A percentile compares a stretch with the other conserved stretches of the same genome.
Conservation (phyloP, 352 stramenopile species). For the Globisporangium ultimum region DNA sequence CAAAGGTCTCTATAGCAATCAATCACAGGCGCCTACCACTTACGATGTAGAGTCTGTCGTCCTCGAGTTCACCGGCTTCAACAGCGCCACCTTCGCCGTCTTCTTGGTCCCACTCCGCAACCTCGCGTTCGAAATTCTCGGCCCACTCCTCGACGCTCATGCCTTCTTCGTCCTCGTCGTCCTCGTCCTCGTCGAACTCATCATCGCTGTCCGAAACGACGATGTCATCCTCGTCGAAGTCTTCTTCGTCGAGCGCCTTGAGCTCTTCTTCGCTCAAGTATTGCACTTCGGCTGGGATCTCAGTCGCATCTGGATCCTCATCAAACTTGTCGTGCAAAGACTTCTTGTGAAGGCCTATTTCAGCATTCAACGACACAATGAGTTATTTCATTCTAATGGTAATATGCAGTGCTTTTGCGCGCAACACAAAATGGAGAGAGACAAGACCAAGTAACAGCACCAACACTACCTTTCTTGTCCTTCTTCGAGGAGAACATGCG, state of each 20-base stretch:
- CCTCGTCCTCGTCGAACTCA: slow-evolving; percentile 12
- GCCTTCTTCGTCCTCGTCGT: slow-evolving; percentile 38
- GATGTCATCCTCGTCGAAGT: slow-evolving; percentile 33
- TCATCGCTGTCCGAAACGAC: slow-evolving; percentile 24
- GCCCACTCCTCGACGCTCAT: slow-evolving; percentile 57
- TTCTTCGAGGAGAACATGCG: slow-evolving; percentile 51
- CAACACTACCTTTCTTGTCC: slow-evolving; percentile 35
- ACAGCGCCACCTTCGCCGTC: slow-evolving; percentile 12
- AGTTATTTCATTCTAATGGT: background rate
- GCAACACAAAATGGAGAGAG: background rate
- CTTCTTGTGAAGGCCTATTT: slow-evolving; percentile 38
- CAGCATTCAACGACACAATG: background rate
- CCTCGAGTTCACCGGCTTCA: slow-evolving; percentile 28
- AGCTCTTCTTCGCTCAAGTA: slow-evolving; percentile 50
- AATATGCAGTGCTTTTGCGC: background rate
- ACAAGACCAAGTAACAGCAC: background rate
- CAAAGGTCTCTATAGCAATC: background rate
- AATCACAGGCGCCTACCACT: slow-evolving; percentile 3
- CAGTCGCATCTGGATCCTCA: slow-evolving; percentile 40
- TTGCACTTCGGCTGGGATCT: slow-evolving; percentile 57
- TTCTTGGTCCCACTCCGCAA: slow-evolving; percentile 51
- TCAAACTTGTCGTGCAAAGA: slow-evolving; percentile 55
- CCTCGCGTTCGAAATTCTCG: slow-evolving; percentile 60
- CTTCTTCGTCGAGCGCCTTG: slow-evolving; percentile 20
- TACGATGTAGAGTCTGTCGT: slow-evolving; percentile 71